Conservation (phyloP, 2,329 filamentous ascomycete species). For the Exophiala dermatitidis region DNA sequence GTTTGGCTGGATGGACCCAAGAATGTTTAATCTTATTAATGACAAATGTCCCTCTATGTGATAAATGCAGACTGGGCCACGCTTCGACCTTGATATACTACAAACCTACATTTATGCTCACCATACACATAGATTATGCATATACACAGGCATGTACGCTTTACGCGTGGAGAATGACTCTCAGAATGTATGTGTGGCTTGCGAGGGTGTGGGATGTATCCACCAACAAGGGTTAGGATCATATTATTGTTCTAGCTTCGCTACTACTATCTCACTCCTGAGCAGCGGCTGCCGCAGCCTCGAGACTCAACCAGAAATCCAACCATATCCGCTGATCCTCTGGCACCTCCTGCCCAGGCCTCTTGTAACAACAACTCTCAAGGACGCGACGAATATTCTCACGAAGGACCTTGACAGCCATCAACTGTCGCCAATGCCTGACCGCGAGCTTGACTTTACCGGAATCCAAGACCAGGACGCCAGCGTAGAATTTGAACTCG, state of each 20-base stretch:
- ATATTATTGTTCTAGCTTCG: not conserved
- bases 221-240: too few species aligned
- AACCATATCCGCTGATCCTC: slow-evolving; percentile 12
- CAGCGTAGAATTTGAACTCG: slow-evolving; percentile 82
- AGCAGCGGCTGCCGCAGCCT: slow-evolving; percentile 9
- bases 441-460: slow-evolving; percentile 79
- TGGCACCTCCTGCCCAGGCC: slow-evolving; percentile 5
- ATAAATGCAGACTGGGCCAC: too few species aligned
- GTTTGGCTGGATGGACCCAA: too few species aligned
- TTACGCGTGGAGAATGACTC: too few species aligned
- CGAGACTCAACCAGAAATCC: slow-evolving; percentile 20
- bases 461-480: slow-evolving; percentile 77
- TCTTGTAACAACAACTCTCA: slow-evolving; percentile 9
- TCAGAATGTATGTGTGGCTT: too few species aligned
- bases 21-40: too few species aligned
- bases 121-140: too few species aligned
- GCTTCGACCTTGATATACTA: too few species aligned
- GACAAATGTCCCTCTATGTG: too few species aligned
- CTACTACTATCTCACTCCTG: not conserved
- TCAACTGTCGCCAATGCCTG: slow-evolving; percentile 80
- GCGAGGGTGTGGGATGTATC: too few species aligned
- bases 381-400: slow-evolving; percentile 12
- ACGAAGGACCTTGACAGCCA: slow-evolving; percentile 78
- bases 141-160: too few species aligned
- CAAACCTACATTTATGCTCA: too few species aligned